Conservation (phyloP, 257 asterid genomes). For the Solanum pennellii region DNA sequence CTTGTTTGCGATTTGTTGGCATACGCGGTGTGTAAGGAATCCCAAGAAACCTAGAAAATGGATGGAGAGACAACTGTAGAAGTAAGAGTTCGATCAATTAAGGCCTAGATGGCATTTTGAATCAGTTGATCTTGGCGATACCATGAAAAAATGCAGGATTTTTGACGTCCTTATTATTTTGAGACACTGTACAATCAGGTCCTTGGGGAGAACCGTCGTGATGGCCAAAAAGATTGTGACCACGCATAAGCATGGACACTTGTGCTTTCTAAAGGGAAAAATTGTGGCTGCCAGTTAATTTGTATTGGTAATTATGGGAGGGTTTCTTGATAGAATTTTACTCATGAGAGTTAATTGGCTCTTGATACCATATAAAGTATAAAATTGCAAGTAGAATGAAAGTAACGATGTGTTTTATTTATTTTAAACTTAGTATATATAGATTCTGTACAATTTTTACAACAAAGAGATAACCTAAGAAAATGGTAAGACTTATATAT, state of each 20-base stretch:
- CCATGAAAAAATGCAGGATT: background rate
- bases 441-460: too few species aligned
- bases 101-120: background rate
- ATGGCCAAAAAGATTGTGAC: background rate
- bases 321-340: too few species aligned
- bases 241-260: background rate
- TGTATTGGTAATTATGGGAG: too few species aligned
- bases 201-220: background rate
- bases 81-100: too few species aligned
- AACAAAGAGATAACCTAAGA: too few species aligned
- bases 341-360: too few species aligned
- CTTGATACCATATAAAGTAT: too few species aligned
- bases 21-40: background rate
- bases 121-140: background rate
- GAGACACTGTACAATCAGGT: background rate
- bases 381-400: too few species aligned
- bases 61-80: background rate
- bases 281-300: background rate
- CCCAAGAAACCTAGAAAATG: background rate
- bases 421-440: too few species aligned
- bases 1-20: background rate
- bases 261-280: background rate
- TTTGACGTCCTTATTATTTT: background rate
- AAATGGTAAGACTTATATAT: too few species aligned
- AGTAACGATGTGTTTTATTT: too few species aligned